These are phyloP conservation scores for Fusarium kyushuense DNA, from an alignment of 2,329 filamentous ascomycete genomes.

Conservation along the genomic window DNA sequence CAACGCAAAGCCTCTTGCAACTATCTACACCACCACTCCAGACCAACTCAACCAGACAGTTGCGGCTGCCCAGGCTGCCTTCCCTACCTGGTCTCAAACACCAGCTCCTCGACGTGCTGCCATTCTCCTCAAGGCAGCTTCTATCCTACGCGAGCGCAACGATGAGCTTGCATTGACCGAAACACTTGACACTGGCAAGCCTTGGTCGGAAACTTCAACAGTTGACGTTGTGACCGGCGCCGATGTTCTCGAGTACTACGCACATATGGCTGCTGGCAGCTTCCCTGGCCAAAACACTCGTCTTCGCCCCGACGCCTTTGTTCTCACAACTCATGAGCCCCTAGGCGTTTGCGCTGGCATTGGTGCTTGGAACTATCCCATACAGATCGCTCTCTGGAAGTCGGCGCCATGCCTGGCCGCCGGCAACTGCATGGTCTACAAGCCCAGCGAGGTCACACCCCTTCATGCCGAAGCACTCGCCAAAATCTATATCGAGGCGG, in stretches of 20 bases:
- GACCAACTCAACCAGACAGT: conserved; percentile 79
- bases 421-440: conserved; percentile 92
- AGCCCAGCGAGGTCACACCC: conserved; percentile 88
- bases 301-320: conserved; percentile 80
- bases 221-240: conserved; percentile 87
- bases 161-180: conserved; percentile 83
- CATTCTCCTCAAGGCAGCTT: conserved; percentile 81
- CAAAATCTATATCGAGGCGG: conserved; percentile 81
- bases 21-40: conserved; percentile 76
- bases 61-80: conserved; percentile 76
- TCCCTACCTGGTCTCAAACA: conserved; percentile 80
- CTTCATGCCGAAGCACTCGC: conserved; percentile 83
- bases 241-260: conserved; percentile 89
- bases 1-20: conserved; percentile 74
- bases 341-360: conserved; percentile 88
- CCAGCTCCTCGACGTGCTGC: conserved; percentile 79
- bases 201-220: conserved; percentile 84
- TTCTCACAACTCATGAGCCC: conserved; percentile 85
- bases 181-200: conserved; percentile 88
- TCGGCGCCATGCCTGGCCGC: conserved; percentile 86
- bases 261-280: conserved; percentile 81
- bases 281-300: conserved; percentile 84
- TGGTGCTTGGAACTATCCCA: conserved; percentile 92
- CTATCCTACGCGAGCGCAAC: conserved; percentile 79
- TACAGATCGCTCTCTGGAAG: conserved; percentile 92